These are phyloP conservation scores for Kodamaea neixiangensis DNA, from an alignment of 805 yeast species.

Conservation along the genomic window DNA sequence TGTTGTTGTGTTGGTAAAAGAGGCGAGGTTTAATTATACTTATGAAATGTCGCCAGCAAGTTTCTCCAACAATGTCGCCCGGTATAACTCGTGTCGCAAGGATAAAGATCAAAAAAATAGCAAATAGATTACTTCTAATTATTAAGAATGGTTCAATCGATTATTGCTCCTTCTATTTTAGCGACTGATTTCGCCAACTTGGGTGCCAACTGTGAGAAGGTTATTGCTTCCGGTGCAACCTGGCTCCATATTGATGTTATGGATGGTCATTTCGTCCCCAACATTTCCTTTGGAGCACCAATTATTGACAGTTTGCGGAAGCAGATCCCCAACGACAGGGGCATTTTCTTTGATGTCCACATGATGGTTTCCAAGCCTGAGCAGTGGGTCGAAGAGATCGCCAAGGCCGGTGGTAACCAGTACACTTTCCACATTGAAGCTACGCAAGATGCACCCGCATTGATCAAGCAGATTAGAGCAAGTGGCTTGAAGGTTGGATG, in stretches of 20 bases:
- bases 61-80: background rate
- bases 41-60: background rate
- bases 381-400: conserved; percentile 91
- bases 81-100: background rate
- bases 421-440: conserved; percentile 97
- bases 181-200: conserved; percentile 90
- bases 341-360: conserved; percentile 83
- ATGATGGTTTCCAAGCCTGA: conserved; percentile 97
- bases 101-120: background rate
- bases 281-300: conserved; percentile 92
- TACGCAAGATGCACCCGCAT: conserved; percentile 70
- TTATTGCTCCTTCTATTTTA: conserved; percentile 91
- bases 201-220: conserved; percentile 82
- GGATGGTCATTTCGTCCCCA: conserved; percentile 99
- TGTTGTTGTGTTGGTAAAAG: background rate
- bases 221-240: conserved; percentile 81
- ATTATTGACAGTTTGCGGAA: conserved; percentile 76
- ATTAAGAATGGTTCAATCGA: conserved; percentile 61
- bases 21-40: background rate
- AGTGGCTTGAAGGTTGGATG: conserved; percentile 92
- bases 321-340: conserved; percentile 66
- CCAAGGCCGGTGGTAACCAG: conserved; percentile 92
- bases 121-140: background rate
- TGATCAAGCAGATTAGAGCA: conserved; percentile 73
- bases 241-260: conserved; percentile 98